Base-by-base conservation (phyloP, 768 basidiomycete genomes). In the Calvatia gigantea region DNA sequence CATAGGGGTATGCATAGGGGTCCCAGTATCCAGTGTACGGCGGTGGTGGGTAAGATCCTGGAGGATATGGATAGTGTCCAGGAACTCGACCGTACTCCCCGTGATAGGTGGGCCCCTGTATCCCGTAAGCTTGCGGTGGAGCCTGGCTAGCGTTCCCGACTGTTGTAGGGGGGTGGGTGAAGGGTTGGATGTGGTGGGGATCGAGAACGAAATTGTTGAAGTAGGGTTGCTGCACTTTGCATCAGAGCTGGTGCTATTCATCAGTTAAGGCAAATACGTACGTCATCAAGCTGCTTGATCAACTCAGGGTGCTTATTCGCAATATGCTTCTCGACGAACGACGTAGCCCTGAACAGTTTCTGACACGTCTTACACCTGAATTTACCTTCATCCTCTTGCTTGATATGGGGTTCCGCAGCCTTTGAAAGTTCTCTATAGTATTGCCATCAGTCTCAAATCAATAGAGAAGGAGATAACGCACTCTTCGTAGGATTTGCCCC, bases 241-340 rank as follows among this genome's bases (percentile, higher is more conserved):
- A 33, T 54, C 50, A 57, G 56, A n/a, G 31, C 12, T 33, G 46
- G 33, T 48, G 17, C 31, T 21, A 32, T 48, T n/a, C 8, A 28
- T 9, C 25, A 6, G 29, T 49, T 11, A 23, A 48, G 29, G 17
- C 5, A 28, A 17, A 27, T 21, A 55, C 60, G 31, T 68, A 97
- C 96, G 65, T 95, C 89, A 38, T 94, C 92, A 15, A 98, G 82
- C 48, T 79, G 74, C 61, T 87, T 89, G 56, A 95, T 82, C 14
- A 92, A 75, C 58, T 97, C 91, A 9, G 88, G 76, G 67, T 99
- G 97, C 69, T 98, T 98, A 69, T 95, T 93, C 11, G 87, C 83
- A 58, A 99, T 87, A 68, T 99, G 97, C 77, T 98, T 98, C 74
- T 96, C 93, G 45, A 98, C 91, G 72, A 98, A 99, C 23, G 94